phyloP scores from a whole-genome alignment of 1,139 yeast species.

The Kazachstania sp. region DNA sequence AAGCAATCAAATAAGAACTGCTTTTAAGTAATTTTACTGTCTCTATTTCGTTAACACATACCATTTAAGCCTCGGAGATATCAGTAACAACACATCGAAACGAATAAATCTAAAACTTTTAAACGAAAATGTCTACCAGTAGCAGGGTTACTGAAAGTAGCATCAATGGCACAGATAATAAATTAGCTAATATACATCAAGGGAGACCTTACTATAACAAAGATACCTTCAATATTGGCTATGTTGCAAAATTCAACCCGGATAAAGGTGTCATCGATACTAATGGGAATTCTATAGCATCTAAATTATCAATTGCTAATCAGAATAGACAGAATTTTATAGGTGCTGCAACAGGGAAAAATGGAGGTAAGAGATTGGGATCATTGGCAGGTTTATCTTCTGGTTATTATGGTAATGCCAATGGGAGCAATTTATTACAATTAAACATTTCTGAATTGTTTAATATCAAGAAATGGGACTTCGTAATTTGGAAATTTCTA shows the following conservation, averaged over 20 bases:
- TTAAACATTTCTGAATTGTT: conserved; percentile 40
- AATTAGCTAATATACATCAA: conserved; percentile 10
- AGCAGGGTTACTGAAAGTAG: no score
- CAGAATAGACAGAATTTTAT: conserved; percentile 7
- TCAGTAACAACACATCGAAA: no score
- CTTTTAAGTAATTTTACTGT: no score
- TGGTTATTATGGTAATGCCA: no score
- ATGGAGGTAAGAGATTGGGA: not conserved
- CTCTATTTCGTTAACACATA: no score
- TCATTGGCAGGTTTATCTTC: not conserved
- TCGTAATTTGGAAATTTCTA: conserved; percentile 51
- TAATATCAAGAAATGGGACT: conserved; percentile 49
- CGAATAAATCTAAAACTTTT: no score
- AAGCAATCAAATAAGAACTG: no score
- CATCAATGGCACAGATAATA: not conserved
- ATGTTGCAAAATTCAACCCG: conserved; percentile 51
- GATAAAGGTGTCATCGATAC: conserved; percentile 47
- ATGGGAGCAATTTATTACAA: no score
- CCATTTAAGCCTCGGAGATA: no score
- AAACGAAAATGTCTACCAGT: not conserved
- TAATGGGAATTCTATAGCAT: conserved; percentile 33
- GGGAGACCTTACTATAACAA: conserved; percentile 70
- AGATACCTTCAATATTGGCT: conserved; percentile 59
- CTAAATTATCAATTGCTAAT: conserved; percentile 29
- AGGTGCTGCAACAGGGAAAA: not conserved